Conservation (phyloP, 176 grass and related monocot species). For the Musa acuminata region DNA sequence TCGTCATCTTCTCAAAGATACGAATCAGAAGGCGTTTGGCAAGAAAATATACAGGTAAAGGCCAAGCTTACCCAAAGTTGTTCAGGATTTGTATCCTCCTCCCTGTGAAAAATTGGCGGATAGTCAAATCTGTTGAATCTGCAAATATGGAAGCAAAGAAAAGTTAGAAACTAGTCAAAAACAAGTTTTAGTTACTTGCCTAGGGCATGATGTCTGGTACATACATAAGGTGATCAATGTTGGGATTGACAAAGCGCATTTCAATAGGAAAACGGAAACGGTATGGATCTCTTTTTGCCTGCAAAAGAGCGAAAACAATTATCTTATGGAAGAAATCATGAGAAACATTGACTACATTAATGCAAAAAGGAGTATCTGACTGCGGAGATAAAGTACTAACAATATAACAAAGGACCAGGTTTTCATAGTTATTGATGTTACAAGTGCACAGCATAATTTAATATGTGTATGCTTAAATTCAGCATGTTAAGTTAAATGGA, state of each 20-base stretch:
- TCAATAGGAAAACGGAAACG: conserved; percentile 89
- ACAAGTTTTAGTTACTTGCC: background rate
- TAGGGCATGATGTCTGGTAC: conserved; percentile 23
- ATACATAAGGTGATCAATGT: conserved; percentile 94
- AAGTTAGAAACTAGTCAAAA: background rate
- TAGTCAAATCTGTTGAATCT: conserved; percentile 97
- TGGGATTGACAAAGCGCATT: conserved; percentile 84
- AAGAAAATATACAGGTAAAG: background rate
- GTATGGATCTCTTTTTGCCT: conserved; percentile 92
- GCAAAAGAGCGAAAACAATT: conserved; percentile 4
- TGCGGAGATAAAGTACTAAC: background rate
- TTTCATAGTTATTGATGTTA: background rate
- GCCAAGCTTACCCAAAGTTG: conserved; percentile 55
- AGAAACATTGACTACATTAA: background rate
- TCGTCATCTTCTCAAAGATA: background rate
- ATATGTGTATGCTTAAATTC: too few species aligned
- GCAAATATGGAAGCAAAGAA: conserved; percentile 19
- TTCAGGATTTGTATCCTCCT: conserved; percentile 74
- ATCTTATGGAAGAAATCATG: background rate
- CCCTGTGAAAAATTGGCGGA: conserved; percentile 87
- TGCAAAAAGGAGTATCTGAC: background rate
- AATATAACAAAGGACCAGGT: background rate
- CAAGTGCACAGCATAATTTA: background rate
- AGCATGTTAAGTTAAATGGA: too few species aligned
- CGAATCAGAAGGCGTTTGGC: background rate